Evolutionary conservation across 2,329 filamentous ascomycete genomes (phyloP).

Genomic region (Arthrobotrys sphaeroides): DNA sequence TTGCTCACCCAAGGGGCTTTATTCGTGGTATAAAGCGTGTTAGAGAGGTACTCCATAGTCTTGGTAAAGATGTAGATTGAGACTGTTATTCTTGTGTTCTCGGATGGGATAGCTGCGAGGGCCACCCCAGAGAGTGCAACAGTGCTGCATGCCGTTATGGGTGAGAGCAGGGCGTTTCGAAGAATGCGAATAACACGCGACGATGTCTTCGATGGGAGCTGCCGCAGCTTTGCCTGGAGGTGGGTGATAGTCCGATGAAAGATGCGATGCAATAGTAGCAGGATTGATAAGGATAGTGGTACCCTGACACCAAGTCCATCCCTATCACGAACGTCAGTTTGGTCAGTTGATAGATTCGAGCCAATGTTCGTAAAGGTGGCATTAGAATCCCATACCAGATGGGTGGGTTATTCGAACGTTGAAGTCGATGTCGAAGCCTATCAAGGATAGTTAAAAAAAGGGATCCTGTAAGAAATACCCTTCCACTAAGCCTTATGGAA

Average conservation of each 20-base stretch:
- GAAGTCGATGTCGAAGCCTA: neutral
- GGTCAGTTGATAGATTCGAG: neutral
- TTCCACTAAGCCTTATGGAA: constrained; percentile 16
- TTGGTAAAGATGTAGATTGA: constrained; percentile 39
- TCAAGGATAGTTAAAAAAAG: constrained; percentile 6
- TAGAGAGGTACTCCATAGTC: constrained; percentile 39
- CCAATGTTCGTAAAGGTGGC: neutral
- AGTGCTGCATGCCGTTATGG: constrained; percentile 4
- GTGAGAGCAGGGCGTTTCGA: constrained; percentile 11
- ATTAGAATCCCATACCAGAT: neutral
- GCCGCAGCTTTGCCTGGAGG: constrained; percentile 10
- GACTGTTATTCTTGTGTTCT: constrained; percentile 29
- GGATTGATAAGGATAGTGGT: constrained; percentile 26
- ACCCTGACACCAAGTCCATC: constrained; percentile 5
- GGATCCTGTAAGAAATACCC: constrained; percentile 27
- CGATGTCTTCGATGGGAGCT: neutral
- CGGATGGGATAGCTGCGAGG: constrained; percentile 11
- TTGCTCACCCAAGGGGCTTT: constrained; percentile 25
- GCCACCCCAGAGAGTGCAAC: constrained; percentile 33
- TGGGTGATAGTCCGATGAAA: neutral
- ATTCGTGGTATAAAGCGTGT: constrained; percentile 4
- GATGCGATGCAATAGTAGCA: constrained; percentile 32
- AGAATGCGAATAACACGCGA: neutral
- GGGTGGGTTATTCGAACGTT: neutral
- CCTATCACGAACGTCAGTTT: neutral